Evolutionary conservation across 2,329 filamentous ascomycete species (phyloP), one percentile per base, ranked within the genome.

Genomic region (Blastomyces gilchristii): DNA sequence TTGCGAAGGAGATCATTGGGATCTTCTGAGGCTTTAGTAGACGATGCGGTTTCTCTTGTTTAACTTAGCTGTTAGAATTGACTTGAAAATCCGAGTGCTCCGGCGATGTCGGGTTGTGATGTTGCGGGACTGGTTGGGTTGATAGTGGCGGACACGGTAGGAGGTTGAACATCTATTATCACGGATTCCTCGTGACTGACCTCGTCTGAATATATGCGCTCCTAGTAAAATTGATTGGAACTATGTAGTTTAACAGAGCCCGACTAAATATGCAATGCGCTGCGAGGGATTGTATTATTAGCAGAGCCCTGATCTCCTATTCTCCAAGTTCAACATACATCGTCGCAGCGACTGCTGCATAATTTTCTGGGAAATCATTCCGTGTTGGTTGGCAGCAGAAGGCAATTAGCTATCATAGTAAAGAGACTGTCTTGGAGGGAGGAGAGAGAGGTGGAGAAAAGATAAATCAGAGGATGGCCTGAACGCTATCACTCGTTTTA

Each of bases 1-100:
- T 85, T 80, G 71, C 84, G 87, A 73, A 96, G 89, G 77, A 95
- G 28, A 22, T 63, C 43, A 12, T 50, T 63, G 28, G 37, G 56
- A 37, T 63, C n/a, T 22, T 63, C n/a, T 22, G 58, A 31, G 7
- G 1, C 6, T 43, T 45, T 28, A 14, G 41, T 37, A 7, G 41
- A 50, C 8, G 41, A 49, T 3, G 14, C 9, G n/a, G 5, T 7
- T 50, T 47, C 11, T 8, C 25, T 14, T 28, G 7, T 39, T 39
- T 2, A 22, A 11, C 14, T 47, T 2, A 22, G 25, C 14, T 47
- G 43, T 47, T 28, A 39, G 22, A 25, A 4, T 16, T n/a, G 25
- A 7, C 31, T 11, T 22, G 8, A 49, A 25, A 22, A 1, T 14
- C n/a, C 37, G n/a, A 58, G 14, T 7, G n/a, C 52, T 18, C n/a